These are phyloP conservation scores for Abelmoschus esculentus DNA, from an alignment of 345 rosid genomes.

Conservation along the genomic window DNA sequence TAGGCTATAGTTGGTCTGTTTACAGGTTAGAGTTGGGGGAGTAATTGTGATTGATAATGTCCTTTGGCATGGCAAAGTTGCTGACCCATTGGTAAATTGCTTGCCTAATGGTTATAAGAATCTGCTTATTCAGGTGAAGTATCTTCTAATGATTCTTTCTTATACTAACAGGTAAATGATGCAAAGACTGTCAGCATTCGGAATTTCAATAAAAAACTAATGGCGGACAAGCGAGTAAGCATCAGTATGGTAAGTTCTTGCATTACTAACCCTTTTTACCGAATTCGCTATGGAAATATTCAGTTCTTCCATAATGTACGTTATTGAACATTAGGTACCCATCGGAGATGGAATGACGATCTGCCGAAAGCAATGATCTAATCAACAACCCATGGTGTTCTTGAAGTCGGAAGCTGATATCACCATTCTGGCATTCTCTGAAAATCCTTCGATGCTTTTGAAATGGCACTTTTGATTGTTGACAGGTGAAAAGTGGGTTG, in stretches of 20 bases:
- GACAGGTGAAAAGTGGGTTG: not conserved
- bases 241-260: slow-evolving; percentile 62
- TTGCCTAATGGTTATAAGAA: not conserved
- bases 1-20: not conserved
- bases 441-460: not conserved
- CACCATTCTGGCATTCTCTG: not conserved
- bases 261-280: not conserved
- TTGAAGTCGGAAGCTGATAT: not conserved
- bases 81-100: slow-evolving; percentile 57
- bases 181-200: slow-evolving; percentile 65
- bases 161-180: slow-evolving; percentile 57
- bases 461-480: not conserved
- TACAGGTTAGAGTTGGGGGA: slow-evolving; percentile 78
- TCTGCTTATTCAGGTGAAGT: not conserved
- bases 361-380: slow-evolving; percentile 55
- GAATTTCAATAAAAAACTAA: slow-evolving; percentile 54
- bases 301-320: not conserved
- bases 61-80: slow-evolving; percentile 94
- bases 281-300: not conserved
- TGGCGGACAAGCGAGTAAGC: slow-evolving; percentile 68
- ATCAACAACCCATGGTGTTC: not conserved
- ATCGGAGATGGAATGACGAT: slow-evolving; percentile 89
- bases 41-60: slow-evolving; percentile 84
- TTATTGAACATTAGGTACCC: slow-evolving; percentile 51
- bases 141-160: slow-evolving; percentile 8